Evolutionary conservation across 2,329 filamentous ascomycete genomes (phyloP), one percentile per base, ranked within the genome.

Genomic region (Fusarium paranaense): DNA sequence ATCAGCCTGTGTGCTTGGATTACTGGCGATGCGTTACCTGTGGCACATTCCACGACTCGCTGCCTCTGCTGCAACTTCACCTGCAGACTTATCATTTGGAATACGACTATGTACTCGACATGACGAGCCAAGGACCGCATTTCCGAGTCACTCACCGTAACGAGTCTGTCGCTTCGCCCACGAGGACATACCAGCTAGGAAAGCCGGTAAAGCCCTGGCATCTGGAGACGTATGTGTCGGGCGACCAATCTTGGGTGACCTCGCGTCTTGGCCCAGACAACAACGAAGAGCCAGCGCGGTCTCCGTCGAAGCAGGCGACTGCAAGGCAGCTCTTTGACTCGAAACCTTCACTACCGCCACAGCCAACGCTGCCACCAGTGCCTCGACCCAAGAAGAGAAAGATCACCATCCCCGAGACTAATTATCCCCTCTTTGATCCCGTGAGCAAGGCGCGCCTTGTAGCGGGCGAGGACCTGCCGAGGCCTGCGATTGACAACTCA

Each of bases 381-480:
- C 59, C 57, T 57, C 63, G 66, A 66, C 57, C 71, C 57, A 66
- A 78, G 54, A 71, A 68, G 40, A 82, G 66, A 52, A 66, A 82
- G 73, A 78, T 86, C 27, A 64, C 85, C 27, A 85, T 90, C 37
- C 89, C 88, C 9, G 79, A 85, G 6, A 88, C 85, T 10, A 85
- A 84, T 30, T 87, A 89, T 65, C 85, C 86, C 8, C 84, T 91
- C n/a, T 91, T 86, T 68, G 88, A 91, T 75, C 86, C 88, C 2
- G 83, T 90, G 13, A 90, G 87, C 81, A 90, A 89, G 76, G 84
- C 85, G 10, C 82, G 81, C 9, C 82, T 91, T 25, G 82, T 84
- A 35, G 83, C 88, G 1, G 88, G 87, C 4, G 83, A 86, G 2
- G 81, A 85, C 27, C 81, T 90, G 27, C 86, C 86, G 3, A 83